Evolutionary conservation across 169 alveolate species (phyloP).

Genomic region (Plasmodium chabaudi): DNA sequence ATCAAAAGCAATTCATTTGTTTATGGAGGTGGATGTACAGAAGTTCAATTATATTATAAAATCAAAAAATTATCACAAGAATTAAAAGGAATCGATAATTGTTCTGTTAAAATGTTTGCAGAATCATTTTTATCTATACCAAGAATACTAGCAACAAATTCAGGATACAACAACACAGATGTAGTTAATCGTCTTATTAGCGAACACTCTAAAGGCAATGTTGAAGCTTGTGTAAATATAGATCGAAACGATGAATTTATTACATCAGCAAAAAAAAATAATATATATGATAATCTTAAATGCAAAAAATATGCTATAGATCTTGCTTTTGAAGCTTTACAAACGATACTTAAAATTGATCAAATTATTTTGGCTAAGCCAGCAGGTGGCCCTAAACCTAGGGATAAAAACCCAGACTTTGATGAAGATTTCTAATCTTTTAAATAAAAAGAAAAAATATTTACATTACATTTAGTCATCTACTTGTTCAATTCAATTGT

Average conservation of each 20-base stretch:
- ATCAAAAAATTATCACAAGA: slow-evolving; percentile 90
- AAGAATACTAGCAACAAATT: slow-evolving; percentile 97
- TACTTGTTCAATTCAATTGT: no score
- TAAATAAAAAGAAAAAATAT: no score
- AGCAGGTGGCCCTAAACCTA: slow-evolving; percentile 99
- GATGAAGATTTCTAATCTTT: slow-evolving; percentile 68
- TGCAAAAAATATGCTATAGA: slow-evolving; percentile 96
- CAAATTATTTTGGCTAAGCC: slow-evolving; percentile 99
- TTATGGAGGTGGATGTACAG: slow-evolving; percentile 98
- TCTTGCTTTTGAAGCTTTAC: slow-evolving; percentile 97
- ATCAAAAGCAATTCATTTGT: slow-evolving; percentile 92
- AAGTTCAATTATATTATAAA: slow-evolving; percentile 91
- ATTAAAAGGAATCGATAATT: slow-evolving; percentile 95
- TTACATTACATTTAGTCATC: no score
- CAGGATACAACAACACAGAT: slow-evolving; percentile 94
- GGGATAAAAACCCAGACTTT: slow-evolving; percentile 84
- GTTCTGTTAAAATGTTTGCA: slow-evolving; percentile 98
- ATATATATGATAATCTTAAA: slow-evolving; percentile 93
- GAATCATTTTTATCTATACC: slow-evolving; percentile 97
- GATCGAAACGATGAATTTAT: slow-evolving; percentile 49
- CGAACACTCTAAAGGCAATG: slow-evolving; percentile 85
- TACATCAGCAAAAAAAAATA: slow-evolving; percentile 75
- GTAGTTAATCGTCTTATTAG: slow-evolving; percentile 87
- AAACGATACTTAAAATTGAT: slow-evolving; percentile 97
- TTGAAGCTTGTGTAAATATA: slow-evolving; percentile 83